Evolutionary conservation across 2,329 filamentous ascomycete genomes (phyloP).

Genomic region (Aureobasidium leucospermi): DNA sequence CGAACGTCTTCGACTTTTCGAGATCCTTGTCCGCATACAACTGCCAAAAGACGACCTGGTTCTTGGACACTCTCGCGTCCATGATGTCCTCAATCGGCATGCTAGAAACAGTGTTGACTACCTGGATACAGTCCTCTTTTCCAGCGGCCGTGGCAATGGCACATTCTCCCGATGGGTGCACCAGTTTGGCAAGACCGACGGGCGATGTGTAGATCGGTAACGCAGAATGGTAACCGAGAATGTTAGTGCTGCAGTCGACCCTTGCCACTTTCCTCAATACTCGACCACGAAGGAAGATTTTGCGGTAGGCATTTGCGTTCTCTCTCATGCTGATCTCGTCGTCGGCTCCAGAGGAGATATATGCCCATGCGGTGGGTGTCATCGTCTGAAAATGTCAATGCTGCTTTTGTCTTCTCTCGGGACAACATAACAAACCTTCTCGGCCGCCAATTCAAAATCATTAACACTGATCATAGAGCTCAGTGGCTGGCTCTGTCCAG

Average conservation of each 20-base stretch:
- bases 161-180: conserved; percentile 27
- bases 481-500: conserved; percentile 36
- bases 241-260: conserved; percentile 26
- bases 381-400: conserved; percentile 17
- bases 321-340: conserved; percentile 37
- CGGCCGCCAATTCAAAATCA: conserved; percentile 35
- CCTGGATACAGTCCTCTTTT: conserved; percentile 22
- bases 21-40: conserved; percentile 53
- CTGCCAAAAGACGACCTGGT: conserved; percentile 46
- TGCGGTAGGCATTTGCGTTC: conserved; percentile 33
- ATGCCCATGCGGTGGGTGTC: conserved; percentile 32
- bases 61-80: conserved; percentile 19
- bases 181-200: conserved; percentile 26
- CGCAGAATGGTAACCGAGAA: conserved; percentile 23
- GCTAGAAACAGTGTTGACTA: conserved; percentile 24
- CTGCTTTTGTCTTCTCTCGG: neutral
- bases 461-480: conserved; percentile 38
- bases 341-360: conserved; percentile 42
- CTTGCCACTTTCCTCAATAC: conserved; percentile 32
- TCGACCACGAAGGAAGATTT: conserved; percentile 38
- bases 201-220: conserved; percentile 31
- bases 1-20: conserved; percentile 41
- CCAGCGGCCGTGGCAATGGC: conserved; percentile 23
- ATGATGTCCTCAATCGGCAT: conserved; percentile 25
- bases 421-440: conserved; percentile 17